Base-by-base conservation (phyloP, 2,329 filamentous ascomycete genomes). In the Ophiostoma australiae region DNA sequence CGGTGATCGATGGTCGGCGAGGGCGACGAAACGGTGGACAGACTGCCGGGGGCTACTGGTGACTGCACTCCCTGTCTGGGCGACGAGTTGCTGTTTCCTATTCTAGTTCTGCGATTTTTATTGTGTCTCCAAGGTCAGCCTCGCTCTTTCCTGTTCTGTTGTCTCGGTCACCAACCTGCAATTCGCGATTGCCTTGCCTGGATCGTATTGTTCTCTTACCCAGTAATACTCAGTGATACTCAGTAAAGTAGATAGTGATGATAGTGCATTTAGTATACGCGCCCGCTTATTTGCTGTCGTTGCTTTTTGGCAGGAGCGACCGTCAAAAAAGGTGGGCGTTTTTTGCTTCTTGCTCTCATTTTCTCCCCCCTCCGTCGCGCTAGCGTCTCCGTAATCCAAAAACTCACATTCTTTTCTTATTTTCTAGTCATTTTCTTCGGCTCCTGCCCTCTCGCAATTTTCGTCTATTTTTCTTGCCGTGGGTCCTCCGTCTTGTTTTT, bases 401-500 rank as follows among this genome's bases (percentile, higher is more conserved):
- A 23, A 23, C 10, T 55, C 52, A 3, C 11, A 31, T 61, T 17
- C 1, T 31, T 31, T 31, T 31, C 27, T 31, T 31, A 31, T 31
- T 31, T 31, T 31, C 27, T 31, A 31, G 27, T 31, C 39, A 35
- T 65, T 65, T 35, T 65, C 33, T 65, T 65, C 23, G 23, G 55
- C 27, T 61, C 55, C 55, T 61, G 55, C 55, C 55, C 55, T 61
- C 27, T 31, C 20, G 8, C 33, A 17, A 3, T 39, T 66, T 66
- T 27, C 39, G 39, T 20, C 15, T 35, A 3, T 35, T 10, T 10
- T 37, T 37, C 33, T 66, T 8, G 35, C n/a, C 63, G 63, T 66
- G 63, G 63, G 63, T 66, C 63, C 58, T 63, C 58, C 58, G 58
- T 63, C 58, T 63, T 63, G 58, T 20, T 63, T 63, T 63, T 63